Conservation (phyloP, 495 filamentous ascomycete genomes). For the Hypoxylon fragiforme region DNA sequence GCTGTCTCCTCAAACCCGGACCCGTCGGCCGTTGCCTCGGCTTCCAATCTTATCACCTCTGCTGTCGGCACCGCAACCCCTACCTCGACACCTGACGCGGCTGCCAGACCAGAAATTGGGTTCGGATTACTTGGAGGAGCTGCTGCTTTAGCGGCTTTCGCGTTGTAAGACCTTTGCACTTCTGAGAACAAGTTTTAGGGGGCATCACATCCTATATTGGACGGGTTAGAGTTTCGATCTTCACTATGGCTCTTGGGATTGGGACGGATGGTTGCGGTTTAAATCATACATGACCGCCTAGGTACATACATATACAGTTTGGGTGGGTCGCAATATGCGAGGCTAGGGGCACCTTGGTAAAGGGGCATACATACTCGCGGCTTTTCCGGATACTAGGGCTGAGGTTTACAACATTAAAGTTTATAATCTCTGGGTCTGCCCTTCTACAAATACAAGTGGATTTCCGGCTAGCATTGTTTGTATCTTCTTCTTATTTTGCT, state of each 20-base stretch:
- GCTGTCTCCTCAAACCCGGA: constrained; percentile 29
- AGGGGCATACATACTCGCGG: too few species aligned
- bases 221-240: constrained; percentile 12
- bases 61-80: constrained; percentile 27
- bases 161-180: constrained; percentile 5
- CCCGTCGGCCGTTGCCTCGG: constrained; percentile 35
- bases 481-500: too few species aligned
- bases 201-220: neutral
- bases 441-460: too few species aligned
- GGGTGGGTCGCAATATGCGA: constrained; percentile 18
- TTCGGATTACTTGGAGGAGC: constrained; percentile 33
- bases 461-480: too few species aligned
- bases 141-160: constrained; percentile 26
- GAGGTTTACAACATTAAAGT: constrained; percentile 1
- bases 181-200: neutral
- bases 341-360: constrained; percentile 3
- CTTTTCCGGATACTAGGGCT: constrained; percentile 1
- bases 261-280: constrained; percentile 17
- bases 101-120: constrained; percentile 27
- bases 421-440: too few species aligned
- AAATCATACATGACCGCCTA: too few species aligned
- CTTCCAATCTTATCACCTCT: constrained; percentile 31
- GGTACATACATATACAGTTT: constrained; percentile 30
- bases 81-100: constrained; percentile 23
- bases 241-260: constrained; percentile 21